phyloP scores from a whole-genome alignment of 768 basidiomycete species.

The Termitomyces sp. region DNA sequence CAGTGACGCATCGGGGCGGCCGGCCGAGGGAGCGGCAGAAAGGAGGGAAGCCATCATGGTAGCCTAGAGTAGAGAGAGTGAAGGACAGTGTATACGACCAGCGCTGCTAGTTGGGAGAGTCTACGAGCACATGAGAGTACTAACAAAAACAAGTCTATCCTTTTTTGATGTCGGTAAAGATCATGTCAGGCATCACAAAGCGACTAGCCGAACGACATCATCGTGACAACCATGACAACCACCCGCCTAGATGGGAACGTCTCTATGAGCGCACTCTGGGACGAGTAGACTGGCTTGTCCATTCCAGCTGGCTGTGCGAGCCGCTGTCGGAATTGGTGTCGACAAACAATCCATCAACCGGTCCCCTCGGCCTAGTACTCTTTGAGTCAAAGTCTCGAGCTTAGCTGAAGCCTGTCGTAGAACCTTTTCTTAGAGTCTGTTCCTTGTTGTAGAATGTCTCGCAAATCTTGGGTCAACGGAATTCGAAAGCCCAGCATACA shows the following conservation, averaged over 20 bases:
- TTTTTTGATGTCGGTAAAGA: neutral
- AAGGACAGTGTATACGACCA: constrained; percentile 23
- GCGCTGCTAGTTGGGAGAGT: constrained; percentile 14
- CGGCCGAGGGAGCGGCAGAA: constrained; percentile 22
- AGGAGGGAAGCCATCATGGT: constrained; percentile 27
- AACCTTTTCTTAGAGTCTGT: neutral
- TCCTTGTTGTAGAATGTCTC: neutral
- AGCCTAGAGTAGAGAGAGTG: neutral
- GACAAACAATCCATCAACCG: neutral
- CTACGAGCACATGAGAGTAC: neutral
- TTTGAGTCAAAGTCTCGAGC: neutral
- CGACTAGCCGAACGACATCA: too few species aligned
- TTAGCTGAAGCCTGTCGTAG: neutral
- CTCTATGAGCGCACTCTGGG: neutral
- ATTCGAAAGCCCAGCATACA: neutral
- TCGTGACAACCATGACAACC: neutral
- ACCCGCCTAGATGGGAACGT: neutral
- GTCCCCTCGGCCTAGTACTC: neutral
- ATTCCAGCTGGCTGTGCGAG: neutral
- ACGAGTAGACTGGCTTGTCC: neutral
- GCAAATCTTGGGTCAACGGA: neutral
- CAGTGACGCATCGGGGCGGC: constrained; percentile 48
- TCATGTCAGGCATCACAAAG: neutral
- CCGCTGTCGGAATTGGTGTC: neutral
- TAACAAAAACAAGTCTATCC: neutral